Conservation (phyloP, 2,329 filamentous ascomycete species). For the Aspergillus spinulosporus region DNA sequence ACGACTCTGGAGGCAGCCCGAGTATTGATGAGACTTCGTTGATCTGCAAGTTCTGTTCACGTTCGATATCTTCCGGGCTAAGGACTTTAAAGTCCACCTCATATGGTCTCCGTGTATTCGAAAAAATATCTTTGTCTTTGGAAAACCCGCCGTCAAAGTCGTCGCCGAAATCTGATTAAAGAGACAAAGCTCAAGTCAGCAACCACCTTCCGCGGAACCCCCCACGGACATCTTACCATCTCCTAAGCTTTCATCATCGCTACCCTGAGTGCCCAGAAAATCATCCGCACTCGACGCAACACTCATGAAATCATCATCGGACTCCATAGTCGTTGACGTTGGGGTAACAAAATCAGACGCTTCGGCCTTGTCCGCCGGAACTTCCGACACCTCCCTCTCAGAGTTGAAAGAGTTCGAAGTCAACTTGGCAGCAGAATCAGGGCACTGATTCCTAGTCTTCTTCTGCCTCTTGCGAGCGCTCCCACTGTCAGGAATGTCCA, state of each 20-base stretch:
- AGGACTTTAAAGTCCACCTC: constrained; percentile 84
- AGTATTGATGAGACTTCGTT: constrained; percentile 89
- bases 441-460: constrained; percentile 12
- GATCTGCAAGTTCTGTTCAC: constrained; percentile 81
- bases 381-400: constrained; percentile 15
- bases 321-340: constrained; percentile 71
- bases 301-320: constrained; percentile 91
- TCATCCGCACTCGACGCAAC: constrained; percentile 74
- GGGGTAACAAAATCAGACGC: constrained; percentile 44
- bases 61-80: constrained; percentile 76
- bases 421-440: constrained; percentile 15
- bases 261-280: constrained; percentile 66
- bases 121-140: constrained; percentile 69
- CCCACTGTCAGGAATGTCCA: constrained; percentile 18
- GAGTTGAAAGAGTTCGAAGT: constrained; percentile 11
- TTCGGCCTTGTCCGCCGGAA: constrained; percentile 21
- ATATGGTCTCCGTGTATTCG: constrained; percentile 72
- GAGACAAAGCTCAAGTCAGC: constrained; percentile 6
- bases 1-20: constrained; percentile 82
- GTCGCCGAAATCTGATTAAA: constrained; percentile 54
- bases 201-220: not conserved
- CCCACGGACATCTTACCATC: constrained; percentile 39
- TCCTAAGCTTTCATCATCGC: constrained; percentile 63
- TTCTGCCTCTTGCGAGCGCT: constrained; percentile 24
- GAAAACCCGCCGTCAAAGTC: constrained; percentile 62